phyloP scores from a whole-genome alignment of 1,139 yeast species.

The Yamadazyma blattariae region DNA sequence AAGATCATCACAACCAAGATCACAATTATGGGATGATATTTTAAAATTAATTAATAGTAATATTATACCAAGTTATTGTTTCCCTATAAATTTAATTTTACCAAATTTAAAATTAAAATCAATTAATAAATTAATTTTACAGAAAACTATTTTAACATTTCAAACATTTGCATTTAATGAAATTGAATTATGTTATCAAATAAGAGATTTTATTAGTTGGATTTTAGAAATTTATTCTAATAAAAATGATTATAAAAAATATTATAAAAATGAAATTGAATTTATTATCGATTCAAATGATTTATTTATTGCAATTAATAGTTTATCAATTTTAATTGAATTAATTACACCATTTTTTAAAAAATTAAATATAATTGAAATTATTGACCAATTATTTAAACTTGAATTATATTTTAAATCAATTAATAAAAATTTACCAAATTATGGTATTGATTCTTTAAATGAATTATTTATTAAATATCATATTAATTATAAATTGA shows the following conservation, averaged over 20 bases:
- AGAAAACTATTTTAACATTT: not conserved
- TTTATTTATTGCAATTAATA: too few species aligned
- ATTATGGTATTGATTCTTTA: not conserved
- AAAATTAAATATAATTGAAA: not conserved
- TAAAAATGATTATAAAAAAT: too few species aligned
- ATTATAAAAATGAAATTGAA: too few species aligned
- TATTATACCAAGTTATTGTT: conserved; percentile 16
- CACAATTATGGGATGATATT: conserved; percentile 3
- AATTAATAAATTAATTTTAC: not conserved
- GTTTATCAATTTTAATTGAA: not conserved
- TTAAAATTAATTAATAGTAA: conserved; percentile 4
- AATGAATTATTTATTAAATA: not conserved
- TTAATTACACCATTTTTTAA: conserved; percentile 1
- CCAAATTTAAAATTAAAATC: not conserved
- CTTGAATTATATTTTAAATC: not conserved
- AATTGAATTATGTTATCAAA: conserved; percentile 2
- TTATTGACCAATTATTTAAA: too few species aligned
- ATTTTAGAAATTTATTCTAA: not conserved
- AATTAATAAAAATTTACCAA: not conserved
- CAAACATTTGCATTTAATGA: not conserved
- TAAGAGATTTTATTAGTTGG: conserved; percentile 1
- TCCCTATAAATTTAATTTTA: conserved; percentile 14
- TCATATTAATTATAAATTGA: not conserved
- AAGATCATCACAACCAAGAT: too few species aligned
- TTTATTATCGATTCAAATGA: too few species aligned